Evolutionary conservation across 2,329 filamentous ascomycete species (phyloP).

Genomic region (Stachybotrys chartarum): DNA sequence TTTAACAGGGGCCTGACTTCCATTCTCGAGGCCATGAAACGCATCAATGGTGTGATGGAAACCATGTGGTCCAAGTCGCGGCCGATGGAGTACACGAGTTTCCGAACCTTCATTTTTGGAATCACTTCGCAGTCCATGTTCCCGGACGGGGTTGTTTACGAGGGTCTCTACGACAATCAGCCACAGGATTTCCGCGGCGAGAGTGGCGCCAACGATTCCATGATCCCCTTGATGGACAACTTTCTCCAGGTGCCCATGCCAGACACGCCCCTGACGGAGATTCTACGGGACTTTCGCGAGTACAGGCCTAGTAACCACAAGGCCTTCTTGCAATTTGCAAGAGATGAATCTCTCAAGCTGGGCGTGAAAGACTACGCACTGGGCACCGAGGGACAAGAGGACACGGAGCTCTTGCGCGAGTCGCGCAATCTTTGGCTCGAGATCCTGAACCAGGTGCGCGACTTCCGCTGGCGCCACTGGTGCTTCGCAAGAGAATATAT

Average conservation of each 20-base stretch:
- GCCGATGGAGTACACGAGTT: slow-evolving; percentile 76
- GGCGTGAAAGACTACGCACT: slow-evolving; percentile 55
- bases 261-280: slow-evolving; percentile 77
- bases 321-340: slow-evolving; percentile 71
- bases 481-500: slow-evolving; percentile 82
- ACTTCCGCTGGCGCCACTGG: slow-evolving; percentile 81
- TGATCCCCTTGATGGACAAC: slow-evolving; percentile 86
- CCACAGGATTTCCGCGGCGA: slow-evolving; percentile 83
- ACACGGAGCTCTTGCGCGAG: slow-evolving; percentile 40
- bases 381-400: slow-evolving; percentile 15
- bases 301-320: slow-evolving; percentile 88
- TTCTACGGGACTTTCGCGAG: slow-evolving; percentile 79
- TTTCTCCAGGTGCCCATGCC: slow-evolving; percentile 84
- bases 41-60: slow-evolving; percentile 77
- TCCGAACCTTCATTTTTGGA: slow-evolving; percentile 95
- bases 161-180: slow-evolving; percentile 65
- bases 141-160: slow-evolving; percentile 82
- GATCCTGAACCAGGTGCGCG: slow-evolving; percentile 66
- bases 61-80: slow-evolving; percentile 87
- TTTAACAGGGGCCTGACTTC: slow-evolving; percentile 60
- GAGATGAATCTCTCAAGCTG: slow-evolving; percentile 37
- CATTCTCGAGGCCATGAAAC: slow-evolving; percentile 51
- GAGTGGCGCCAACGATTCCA: slow-evolving; percentile 89
- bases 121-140: slow-evolving; percentile 95
- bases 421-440: slow-evolving; percentile 55